Evolutionary conservation across 2,329 filamentous ascomycete genomes (phyloP).

Genomic region (Alternaria sp.): DNA sequence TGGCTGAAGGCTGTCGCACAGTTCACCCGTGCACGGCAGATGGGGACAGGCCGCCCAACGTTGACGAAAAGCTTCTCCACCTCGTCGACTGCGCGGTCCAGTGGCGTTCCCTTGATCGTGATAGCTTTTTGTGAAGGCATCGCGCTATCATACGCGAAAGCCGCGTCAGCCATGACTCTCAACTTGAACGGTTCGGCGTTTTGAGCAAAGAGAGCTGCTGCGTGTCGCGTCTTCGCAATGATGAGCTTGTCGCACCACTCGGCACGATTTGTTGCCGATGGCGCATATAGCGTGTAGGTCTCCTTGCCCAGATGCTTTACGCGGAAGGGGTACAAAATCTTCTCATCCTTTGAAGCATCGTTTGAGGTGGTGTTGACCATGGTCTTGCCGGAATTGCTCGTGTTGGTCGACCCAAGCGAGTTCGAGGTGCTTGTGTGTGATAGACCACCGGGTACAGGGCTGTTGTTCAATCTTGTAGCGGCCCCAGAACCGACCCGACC

Average conservation of each 20-base stretch:
- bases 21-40: conserved; percentile 87
- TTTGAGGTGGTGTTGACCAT: conserved; percentile 56
- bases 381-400: conserved; percentile 60
- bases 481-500: conserved; percentile 55
- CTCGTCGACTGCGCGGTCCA: conserved; percentile 88
- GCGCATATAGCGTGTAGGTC: conserved; percentile 88
- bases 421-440: conserved; percentile 72
- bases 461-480: conserved; percentile 56
- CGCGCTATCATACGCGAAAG: conserved; percentile 81
- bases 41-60: conserved; percentile 72
- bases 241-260: conserved; percentile 96
- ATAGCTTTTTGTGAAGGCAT: conserved; percentile 64
- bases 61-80: conserved; percentile 76
- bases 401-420: conserved; percentile 58
- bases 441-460: conserved; percentile 58
- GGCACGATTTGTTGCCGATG: conserved; percentile 73
- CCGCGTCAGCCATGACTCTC: conserved; percentile 88
- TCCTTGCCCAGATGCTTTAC: conserved; percentile 96
- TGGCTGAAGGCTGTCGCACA: conserved; percentile 89
- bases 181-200: conserved; percentile 96
- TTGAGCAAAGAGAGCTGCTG: conserved; percentile 84
- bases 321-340: conserved; percentile 88
- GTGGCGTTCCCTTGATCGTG: conserved; percentile 85
- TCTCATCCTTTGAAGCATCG: conserved; percentile 70
- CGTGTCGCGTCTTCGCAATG: conserved; percentile 92